Percentiles rank a stretch among this genome's conserved stretches.
Evolutionary conservation across 495 filamentous ascomycete genomes (phyloP).

Genomic region (Achaetomiella virescens): DNA sequence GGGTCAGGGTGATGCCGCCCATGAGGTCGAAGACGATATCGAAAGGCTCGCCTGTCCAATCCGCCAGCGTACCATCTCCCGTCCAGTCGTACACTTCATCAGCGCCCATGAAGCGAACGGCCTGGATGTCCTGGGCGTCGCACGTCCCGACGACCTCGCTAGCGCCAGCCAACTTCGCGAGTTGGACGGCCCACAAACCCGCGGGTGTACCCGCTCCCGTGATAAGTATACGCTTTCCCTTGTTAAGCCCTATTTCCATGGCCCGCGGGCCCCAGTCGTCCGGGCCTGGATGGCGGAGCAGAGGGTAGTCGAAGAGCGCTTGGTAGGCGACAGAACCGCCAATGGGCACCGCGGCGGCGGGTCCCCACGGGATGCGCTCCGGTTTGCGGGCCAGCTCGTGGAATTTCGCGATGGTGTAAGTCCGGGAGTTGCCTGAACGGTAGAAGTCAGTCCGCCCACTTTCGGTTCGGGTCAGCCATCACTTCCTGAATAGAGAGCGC

Average conservation of each 20-base stretch:
- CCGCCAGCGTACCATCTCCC: conserved; percentile 21
- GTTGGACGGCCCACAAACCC: conserved; percentile 47
- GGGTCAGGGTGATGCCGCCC: conserved; percentile 39
- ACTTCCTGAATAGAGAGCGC: not conserved
- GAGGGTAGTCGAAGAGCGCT: conserved; percentile 50
- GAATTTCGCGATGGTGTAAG: conserved; percentile 45
- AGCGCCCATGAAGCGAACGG: conserved; percentile 40
- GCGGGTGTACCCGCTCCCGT: conserved; percentile 46
- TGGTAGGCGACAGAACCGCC: conserved; percentile 53
- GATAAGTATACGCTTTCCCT: conserved; percentile 38
- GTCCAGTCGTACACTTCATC: conserved; percentile 40
- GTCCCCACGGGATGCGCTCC: conserved; percentile 38
- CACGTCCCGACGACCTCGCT: conserved; percentile 38
- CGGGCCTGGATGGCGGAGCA: conserved; percentile 15
- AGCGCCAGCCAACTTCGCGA: conserved; percentile 39
- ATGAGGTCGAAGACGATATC: conserved; percentile 50
- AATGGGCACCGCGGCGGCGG: conserved; percentile 50
- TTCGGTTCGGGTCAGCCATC: not conserved
- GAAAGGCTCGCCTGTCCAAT: conserved; percentile 35
- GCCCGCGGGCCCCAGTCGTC: not conserved
- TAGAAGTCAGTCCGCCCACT: conserved; percentile 25
- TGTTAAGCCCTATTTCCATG: not conserved
- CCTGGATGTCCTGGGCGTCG: conserved; percentile 28
- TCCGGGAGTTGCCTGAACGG: conserved; percentile 47
- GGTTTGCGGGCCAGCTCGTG: conserved; percentile 48